A percentile compares a stretch with the other conserved stretches of the same genome.
phyloP scores from a whole-genome alignment of 129 eudicot genomes.

The Apium graveolens region DNA sequence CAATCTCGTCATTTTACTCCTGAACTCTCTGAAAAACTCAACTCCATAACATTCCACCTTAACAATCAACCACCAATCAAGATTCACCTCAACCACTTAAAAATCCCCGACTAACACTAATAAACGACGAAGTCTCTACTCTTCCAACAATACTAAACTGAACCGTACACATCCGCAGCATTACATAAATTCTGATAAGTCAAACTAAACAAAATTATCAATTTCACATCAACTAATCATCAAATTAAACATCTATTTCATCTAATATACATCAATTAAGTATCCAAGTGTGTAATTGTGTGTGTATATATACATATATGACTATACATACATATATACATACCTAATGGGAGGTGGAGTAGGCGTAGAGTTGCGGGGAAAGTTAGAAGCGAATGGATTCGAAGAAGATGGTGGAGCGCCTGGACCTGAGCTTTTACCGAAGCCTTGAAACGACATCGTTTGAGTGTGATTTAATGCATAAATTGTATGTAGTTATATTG shows the following conservation, averaged over 20 bases:
- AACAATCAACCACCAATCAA: background rate
- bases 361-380: constrained; percentile 16
- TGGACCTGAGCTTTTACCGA: constrained; percentile 2
- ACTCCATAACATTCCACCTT: background rate
- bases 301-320: background rate
- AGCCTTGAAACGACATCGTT: constrained; percentile 2
- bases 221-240: background rate
- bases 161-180: background rate
- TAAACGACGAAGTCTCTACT: too few relatives aligned
- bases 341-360: background rate
- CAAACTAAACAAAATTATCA: too few relatives aligned
- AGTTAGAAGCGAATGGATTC: background rate
- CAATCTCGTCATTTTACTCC: background rate
- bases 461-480: background rate
- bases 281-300: too few relatives aligned
- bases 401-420: constrained; percentile 2
- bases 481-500: background rate
- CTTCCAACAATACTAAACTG: too few relatives aligned
- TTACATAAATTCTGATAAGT: background rate
- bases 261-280: background rate
- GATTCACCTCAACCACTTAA: background rate
- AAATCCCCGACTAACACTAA: background rate
- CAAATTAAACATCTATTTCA: background rate
- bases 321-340: background rate
- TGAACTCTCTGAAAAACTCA: background rate